Base-by-base conservation (phyloP, 1,139 yeast species). In the Pneumocystis oryctolagi region DNA sequence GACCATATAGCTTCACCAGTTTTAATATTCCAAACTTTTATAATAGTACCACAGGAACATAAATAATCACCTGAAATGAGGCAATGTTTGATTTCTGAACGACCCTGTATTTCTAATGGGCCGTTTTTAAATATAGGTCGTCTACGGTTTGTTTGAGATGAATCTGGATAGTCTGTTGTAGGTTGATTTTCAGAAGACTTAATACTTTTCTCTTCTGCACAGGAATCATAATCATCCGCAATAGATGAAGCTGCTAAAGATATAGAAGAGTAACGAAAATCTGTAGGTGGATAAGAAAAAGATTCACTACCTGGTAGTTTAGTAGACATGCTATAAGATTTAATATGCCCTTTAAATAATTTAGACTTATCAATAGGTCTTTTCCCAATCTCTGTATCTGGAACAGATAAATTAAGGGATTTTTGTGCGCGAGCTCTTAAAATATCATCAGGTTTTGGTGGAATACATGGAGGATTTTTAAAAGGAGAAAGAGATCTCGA, bases 61-160 rank as follows among this genome's bases (percentile, higher is more conserved):
- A 70, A 64, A 59, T 66, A 69, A 8, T 68, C 68, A 3, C 75
- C 75, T 42, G 68, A 67, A 12, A 69, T 62, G 5, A 69, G 69
- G 47, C 67, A 64, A 2, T 69, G 69, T 31, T 67, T 67, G 40
- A 70, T 69, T 40, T 73, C 75, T 30, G 68, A 68, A 55, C 71
- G 71, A 16, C 69, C 63, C 2, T 70, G 61, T 30, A 72, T 65
- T 59, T 70, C 69, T 57, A 71, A 71, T 37, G 70, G 62, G n/a
- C 69, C 66, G 1, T 74, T 73, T 57, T 69, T 70, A 63, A 68
- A 69, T 1, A 70, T 64, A 1, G 76, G 76, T 2, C 73, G 72
- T 32, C 73, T 65, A 56, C 76, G 67, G 63, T 73, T 74, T 8
- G 73, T 71, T 56, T 71, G 73, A 12, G 76, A 73, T 5, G 73